Base-by-base conservation (phyloP, 2,329 filamentous ascomycete species). In the Trichoderma atrobrunneum region DNA sequence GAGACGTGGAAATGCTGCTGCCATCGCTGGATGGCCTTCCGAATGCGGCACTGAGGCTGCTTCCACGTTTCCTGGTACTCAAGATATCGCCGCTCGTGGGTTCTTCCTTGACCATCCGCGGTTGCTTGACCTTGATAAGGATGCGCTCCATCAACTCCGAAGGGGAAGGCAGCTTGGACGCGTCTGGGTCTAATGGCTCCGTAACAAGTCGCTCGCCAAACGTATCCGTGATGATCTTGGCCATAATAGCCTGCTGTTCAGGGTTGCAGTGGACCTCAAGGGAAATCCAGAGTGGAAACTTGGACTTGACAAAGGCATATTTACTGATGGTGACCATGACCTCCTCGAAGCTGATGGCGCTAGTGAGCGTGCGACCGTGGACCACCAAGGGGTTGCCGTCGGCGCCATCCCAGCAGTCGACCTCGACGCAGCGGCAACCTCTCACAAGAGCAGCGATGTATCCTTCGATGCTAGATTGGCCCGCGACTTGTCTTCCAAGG, bases 341-440 rank as follows among this genome's bases (percentile, higher is more conserved):
- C 81, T 98, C 95, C 60, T 90, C 88, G 82, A 99, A 99, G 48
- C 93, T 90, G 70, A 98, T 94, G 72, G 93, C 91, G 14, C 90
- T 95, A 0, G 96, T 98, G 81, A 97, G 87, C 0, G 95, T 97
- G 72, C 91, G 91, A 28, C 96, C 96, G 77, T 99, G 96, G 74
- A 93, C 94, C 36, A 99, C 96, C 68, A 94, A 90, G 1, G 96
- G 96, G 77, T 93, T 89, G 51, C 93, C 94, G 79, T 97, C 92
- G 67, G 89, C 88, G 18, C 96, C 96, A 81, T 99, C 94, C 96
- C 96, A 99, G 82, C 95, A 98, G 82, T 99, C 96, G 67, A 99
- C 94, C 82, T 99, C 96, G 60, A 99, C 91, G 80, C 96, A 98
- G 64, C 96, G 92, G 80, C 96, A 99, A 10, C 95, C 95, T 73